These are phyloP conservation scores for Colletotrichum cordylinicola DNA, from an alignment of 2,329 filamentous ascomycete genomes.

Conservation along the genomic window DNA sequence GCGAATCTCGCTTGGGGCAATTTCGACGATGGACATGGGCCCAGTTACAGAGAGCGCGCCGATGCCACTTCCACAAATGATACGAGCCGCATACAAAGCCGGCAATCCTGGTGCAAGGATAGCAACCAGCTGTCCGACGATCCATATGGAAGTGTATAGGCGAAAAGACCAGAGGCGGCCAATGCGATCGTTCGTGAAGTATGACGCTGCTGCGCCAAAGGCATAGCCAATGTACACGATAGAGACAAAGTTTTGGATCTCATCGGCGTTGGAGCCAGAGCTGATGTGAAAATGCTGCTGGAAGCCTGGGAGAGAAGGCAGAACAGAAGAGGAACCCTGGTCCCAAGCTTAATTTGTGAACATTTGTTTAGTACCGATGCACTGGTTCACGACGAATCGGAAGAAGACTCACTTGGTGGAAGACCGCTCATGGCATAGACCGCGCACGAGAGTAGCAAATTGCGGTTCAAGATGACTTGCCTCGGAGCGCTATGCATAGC, in stretches of 20 bases:
- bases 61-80: neutral
- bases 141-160: neutral
- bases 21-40: constrained; percentile 36
- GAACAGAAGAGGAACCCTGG: constrained; percentile 23
- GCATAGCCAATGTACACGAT: constrained; percentile 31
- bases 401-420: neutral
- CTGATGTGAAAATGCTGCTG: constrained; percentile 37
- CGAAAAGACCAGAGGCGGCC: neutral
- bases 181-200: neutral
- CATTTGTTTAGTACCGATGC: neutral
- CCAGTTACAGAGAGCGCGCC: constrained; percentile 31
- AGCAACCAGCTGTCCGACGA: neutral
- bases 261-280: constrained; percentile 29
- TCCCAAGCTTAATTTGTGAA: neutral
- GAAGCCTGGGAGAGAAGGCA: constrained; percentile 38
- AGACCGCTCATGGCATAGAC: neutral
- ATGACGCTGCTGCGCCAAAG: neutral
- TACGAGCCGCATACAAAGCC: neutral
- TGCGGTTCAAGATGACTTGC: neutral
- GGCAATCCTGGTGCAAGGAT: neutral
- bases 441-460: neutral
- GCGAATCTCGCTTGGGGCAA: constrained; percentile 36
- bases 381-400: neutral
- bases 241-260: constrained; percentile 41
- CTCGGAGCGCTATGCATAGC: neutral